phyloP scores from a whole-genome alignment of 2,329 filamentous ascomycete species.

The Tolypocladium tropicale region DNA sequence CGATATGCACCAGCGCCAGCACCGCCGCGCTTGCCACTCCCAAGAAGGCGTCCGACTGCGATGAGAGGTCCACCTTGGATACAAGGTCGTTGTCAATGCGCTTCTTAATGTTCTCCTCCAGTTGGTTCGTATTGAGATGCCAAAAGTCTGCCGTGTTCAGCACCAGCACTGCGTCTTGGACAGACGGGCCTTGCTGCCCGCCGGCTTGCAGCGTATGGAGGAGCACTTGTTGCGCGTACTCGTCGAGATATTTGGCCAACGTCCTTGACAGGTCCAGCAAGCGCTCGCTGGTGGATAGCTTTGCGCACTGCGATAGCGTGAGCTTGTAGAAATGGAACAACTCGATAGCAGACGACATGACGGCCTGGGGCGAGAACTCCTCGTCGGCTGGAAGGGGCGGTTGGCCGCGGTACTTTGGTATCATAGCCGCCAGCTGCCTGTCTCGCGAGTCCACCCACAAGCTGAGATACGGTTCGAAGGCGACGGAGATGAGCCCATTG shows the following conservation, averaged over 20 bases:
- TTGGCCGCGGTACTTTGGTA: conserved; percentile 80
- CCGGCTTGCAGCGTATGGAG: conserved; percentile 56
- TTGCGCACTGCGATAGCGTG: conserved; percentile 87
- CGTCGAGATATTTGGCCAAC: conserved; percentile 86
- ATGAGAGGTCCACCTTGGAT: conserved; percentile 74
- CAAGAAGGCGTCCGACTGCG: conserved; percentile 89
- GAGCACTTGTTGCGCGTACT: conserved; percentile 89
- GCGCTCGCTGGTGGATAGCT: conserved; percentile 82
- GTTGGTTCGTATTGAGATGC: conserved; percentile 82
- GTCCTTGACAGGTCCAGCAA: conserved; percentile 76
- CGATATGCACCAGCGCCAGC: conserved; percentile 69
- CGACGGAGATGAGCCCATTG: conserved; percentile 85
- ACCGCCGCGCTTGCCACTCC: conserved; percentile 86
- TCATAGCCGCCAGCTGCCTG: conserved; percentile 70
- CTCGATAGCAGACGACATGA: conserved; percentile 89
- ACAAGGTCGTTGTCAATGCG: conserved; percentile 74
- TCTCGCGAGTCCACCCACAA: conserved; percentile 97
- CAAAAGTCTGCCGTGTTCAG: conserved; percentile 97
- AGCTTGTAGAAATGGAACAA: conserved; percentile 96
- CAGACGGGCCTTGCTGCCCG: conserved; percentile 37
- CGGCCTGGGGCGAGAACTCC: conserved; percentile 81
- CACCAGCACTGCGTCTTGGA: conserved; percentile 76
- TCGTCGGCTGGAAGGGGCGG: conserved; percentile 74
- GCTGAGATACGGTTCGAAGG: conserved; percentile 94
- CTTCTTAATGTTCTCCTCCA: conserved; percentile 90